A percentile compares a stretch with the other conserved stretches of the same genome.
Conservation (phyloP, 2,329 filamentous ascomycete genomes). For the Pestalotiopsis sp. region DNA sequence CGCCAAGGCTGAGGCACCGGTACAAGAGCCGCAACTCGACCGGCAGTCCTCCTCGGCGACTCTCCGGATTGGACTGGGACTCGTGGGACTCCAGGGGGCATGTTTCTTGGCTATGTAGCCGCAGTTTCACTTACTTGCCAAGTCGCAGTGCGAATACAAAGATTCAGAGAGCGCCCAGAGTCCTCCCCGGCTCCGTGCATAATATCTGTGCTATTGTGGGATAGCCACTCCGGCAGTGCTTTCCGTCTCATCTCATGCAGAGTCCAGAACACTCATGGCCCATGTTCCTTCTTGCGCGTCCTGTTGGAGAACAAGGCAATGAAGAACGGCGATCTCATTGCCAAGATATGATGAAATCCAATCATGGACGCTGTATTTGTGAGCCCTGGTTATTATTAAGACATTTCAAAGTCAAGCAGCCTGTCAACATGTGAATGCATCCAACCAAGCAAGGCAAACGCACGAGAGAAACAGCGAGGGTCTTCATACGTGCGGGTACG, state of each 20-base stretch:
- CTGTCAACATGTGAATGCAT: neutral
- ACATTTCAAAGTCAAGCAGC: neutral
- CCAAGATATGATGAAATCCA: conserved; percentile 3
- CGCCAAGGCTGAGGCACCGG: conserved; percentile 13
- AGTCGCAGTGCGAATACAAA: neutral
- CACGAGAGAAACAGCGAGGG: neutral
- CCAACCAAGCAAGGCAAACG: neutral
- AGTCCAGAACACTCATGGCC: neutral
- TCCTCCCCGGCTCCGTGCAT: neutral
- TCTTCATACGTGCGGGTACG: neutral
- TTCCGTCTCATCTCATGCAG: neutral
- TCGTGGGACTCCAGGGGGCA: neutral
- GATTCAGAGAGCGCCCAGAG: neutral
- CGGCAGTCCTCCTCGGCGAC: neutral
- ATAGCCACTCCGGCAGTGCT: neutral
- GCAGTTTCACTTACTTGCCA: neutral
- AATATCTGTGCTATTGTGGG: neutral
- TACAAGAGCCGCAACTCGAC: neutral
- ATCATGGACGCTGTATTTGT: neutral
- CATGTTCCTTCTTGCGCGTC: neutral
- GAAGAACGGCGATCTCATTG: conserved; percentile 1
- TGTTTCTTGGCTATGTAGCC: neutral
- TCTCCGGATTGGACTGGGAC: neutral
- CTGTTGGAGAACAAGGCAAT: neutral
- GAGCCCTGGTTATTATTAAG: neutral